phyloP scores from a whole-genome alignment of 208 protist species.

The Wallacemonas sp. region DNA sequence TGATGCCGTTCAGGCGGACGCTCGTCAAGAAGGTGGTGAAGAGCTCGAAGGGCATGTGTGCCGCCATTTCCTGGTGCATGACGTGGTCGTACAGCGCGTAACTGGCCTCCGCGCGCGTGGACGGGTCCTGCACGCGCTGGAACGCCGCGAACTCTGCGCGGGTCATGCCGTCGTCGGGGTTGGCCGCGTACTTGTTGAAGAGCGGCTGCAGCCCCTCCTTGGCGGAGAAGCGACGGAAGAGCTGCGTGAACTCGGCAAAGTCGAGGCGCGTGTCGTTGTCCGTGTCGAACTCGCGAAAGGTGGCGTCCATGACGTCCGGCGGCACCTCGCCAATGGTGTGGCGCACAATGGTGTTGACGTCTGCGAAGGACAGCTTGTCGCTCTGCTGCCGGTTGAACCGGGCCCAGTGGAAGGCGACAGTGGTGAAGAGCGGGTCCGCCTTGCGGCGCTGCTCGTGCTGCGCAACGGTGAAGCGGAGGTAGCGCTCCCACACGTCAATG shows the following conservation, averaged over 20 bases:
- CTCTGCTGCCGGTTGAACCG: slow-evolving; percentile 11
- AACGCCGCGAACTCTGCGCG: slow-evolving; percentile 41
- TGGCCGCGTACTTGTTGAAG: slow-evolving; percentile 23
- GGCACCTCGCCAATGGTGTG: slow-evolving; percentile 32
- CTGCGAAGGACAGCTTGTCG: slow-evolving; percentile 25
- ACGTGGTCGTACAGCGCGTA: slow-evolving; percentile 14
- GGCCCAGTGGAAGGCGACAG: slow-evolving; percentile 21
- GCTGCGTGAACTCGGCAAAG: slow-evolving; percentile 41
- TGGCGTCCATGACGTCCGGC: slow-evolving; percentile 21
- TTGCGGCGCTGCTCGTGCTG: slow-evolving; percentile 30
- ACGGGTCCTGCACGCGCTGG: slow-evolving; percentile 20
- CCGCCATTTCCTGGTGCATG: slow-evolving; percentile 4
- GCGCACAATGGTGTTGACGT: slow-evolving; percentile 25
- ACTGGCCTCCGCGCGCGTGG: not conserved
- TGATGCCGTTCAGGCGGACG: slow-evolving; percentile 22
- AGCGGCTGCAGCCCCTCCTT: slow-evolving; percentile 34
- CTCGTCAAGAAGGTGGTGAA: slow-evolving; percentile 33
- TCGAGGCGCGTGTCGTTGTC: slow-evolving; percentile 35
- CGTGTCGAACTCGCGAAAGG: slow-evolving; percentile 29
- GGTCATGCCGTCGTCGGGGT: slow-evolving; percentile 35
- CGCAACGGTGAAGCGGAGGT: slow-evolving; percentile 17
- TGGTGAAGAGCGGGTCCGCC: slow-evolving; percentile 17
- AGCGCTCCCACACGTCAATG: slow-evolving; percentile 31
- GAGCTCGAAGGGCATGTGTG: slow-evolving; percentile 22
- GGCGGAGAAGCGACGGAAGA: slow-evolving; percentile 41